A percentile compares a stretch with the other conserved stretches of the same genome.
Evolutionary conservation across 129 eudicot genomes (phyloP).

Genomic region (sunflower (Helianthus annuus)): DNA sequence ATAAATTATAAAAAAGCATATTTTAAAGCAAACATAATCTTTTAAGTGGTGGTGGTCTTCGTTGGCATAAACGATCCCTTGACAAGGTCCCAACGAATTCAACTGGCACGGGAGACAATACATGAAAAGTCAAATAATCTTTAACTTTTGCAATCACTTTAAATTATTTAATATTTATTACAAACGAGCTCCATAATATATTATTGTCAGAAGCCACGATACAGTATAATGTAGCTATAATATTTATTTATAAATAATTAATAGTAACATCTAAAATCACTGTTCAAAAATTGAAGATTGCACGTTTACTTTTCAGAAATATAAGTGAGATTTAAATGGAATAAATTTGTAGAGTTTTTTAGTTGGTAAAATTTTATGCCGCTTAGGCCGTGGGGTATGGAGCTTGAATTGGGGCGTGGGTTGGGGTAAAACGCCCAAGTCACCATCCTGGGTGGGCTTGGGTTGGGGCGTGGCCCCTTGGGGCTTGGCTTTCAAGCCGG

Average conservation of each 20-base stretch:
- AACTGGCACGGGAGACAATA: slow-evolving; percentile 29
- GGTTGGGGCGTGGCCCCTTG: too few species aligned
- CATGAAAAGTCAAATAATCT: slow-evolving; percentile 16
- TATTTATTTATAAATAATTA: neutral
- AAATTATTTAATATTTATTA: slow-evolving; percentile 2
- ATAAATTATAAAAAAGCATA: slow-evolving; percentile 4
- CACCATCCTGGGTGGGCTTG: too few species aligned
- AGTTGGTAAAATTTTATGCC: too few species aligned
- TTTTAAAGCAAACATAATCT: neutral
- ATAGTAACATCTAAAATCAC: slow-evolving; percentile 3
- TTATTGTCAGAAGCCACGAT: neutral
- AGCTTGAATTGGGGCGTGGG: too few species aligned
- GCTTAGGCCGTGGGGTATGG: too few species aligned
- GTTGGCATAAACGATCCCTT: slow-evolving; percentile 38
- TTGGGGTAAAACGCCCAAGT: too few species aligned
- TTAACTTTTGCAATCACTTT: slow-evolving; percentile 1
- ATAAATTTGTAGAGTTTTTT: too few species aligned
- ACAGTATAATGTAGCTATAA: neutral
- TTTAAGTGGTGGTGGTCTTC: neutral
- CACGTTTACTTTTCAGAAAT: too few species aligned
- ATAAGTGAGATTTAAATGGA: too few species aligned
- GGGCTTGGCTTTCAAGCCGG: too few species aligned
- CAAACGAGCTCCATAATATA: neutral
- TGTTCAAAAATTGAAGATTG: neutral
- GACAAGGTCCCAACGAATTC: slow-evolving; percentile 39